A percentile compares a stretch with the other conserved stretches of the same genome.
Conservation (phyloP, 2,329 filamentous ascomycete species). For the Ascosphaera aggregata region DNA sequence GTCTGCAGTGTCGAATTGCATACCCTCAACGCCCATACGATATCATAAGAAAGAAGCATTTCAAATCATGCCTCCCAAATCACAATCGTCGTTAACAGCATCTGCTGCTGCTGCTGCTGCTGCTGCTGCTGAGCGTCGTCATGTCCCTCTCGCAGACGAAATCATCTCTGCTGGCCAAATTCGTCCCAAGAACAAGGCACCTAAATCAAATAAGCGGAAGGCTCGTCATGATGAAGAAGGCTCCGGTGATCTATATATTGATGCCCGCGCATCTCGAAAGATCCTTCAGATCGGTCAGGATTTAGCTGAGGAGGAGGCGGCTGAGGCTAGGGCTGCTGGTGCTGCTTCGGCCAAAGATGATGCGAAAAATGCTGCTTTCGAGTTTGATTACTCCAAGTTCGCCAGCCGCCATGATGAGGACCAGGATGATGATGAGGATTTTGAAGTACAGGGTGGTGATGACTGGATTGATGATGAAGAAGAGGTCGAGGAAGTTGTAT, state of each 20-base stretch:
- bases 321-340: constrained; percentile 17
- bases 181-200: constrained; percentile 37
- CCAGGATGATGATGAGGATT: constrained; percentile 23
- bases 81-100: neutral
- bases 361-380: constrained; percentile 36
- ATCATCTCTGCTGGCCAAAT: constrained; percentile 46
- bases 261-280: constrained; percentile 67
- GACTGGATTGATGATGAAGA: constrained; percentile 65
- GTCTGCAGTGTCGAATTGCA: too few relatives aligned
- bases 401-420: constrained; percentile 29
- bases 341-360: constrained; percentile 13
- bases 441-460: constrained; percentile 29
- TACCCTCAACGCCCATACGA: too few relatives aligned
- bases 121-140: constrained; percentile 39
- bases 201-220: constrained; percentile 41
- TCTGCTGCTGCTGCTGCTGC: constrained; percentile 8
- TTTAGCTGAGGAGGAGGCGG: constrained; percentile 57
- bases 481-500: constrained; percentile 26
- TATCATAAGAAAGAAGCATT: neutral
- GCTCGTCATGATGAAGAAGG: constrained; percentile 29
- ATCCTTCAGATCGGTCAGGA: constrained; percentile 82
- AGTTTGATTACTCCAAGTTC: constrained; percentile 49
- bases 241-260: constrained; percentile 49
- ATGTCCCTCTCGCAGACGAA: constrained; percentile 83
- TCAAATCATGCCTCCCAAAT: constrained; percentile 27